phyloP scores from a whole-genome alignment of 345 rosid species.

The Populus deltoides region DNA sequence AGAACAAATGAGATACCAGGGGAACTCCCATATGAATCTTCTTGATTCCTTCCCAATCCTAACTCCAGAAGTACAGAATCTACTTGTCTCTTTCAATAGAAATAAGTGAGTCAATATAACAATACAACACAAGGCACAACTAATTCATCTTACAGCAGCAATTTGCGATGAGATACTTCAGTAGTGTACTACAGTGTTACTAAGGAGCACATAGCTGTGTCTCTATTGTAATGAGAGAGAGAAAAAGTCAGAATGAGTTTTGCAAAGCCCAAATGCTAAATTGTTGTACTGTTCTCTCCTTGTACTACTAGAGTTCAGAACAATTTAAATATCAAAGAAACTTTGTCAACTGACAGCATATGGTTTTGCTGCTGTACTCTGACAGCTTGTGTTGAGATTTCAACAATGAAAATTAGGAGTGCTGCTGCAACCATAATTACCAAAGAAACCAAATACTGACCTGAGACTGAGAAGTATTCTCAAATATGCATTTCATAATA shows the following conservation, averaged over 20 bases:
- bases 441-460: constrained; percentile 41
- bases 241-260: constrained; percentile 2
- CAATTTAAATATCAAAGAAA: background rate
- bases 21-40: constrained; percentile 36
- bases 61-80: constrained; percentile 51
- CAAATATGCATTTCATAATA: constrained; percentile 61
- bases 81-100: constrained; percentile 44
- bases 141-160: background rate
- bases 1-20: constrained; percentile 66
- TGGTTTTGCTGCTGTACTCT: constrained; percentile 3
- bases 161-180: constrained; percentile 2
- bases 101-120: constrained; percentile 12
- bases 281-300: background rate
- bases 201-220: background rate
- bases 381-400: constrained; percentile 4
- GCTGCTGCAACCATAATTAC: background rate
- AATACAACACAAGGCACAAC: constrained; percentile 15
- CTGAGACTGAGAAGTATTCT: constrained; percentile 44
- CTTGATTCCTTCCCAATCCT: constrained; percentile 60
- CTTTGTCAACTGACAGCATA: background rate
- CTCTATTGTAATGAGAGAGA: background rate
- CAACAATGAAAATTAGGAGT: constrained; percentile 1
- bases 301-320: background rate
- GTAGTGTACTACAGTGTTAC: constrained; percentile 1
- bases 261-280: background rate